These are phyloP conservation scores for Lactifluus rugatus DNA, from an alignment of 768 basidiomycete species.

Conservation along the genomic window DNA sequence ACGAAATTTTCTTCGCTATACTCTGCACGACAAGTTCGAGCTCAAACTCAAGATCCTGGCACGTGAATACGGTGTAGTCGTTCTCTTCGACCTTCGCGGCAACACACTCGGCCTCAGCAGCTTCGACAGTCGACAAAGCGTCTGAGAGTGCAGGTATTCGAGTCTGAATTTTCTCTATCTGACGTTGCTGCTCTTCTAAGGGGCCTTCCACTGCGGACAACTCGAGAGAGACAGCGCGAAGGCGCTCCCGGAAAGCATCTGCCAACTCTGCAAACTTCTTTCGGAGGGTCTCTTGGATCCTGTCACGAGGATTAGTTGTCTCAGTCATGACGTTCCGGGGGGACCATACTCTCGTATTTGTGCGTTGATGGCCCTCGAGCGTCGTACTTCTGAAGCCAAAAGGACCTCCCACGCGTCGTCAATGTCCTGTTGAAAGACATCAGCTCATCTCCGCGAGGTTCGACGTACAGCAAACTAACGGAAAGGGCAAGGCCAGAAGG, in stretches of 20 bases:
- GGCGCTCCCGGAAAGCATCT: conserved; percentile 60
- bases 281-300: conserved; percentile 74
- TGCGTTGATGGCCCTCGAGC: conserved; percentile 79
- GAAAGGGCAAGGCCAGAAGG: conserved; percentile 54
- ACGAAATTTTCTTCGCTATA: conserved; percentile 83
- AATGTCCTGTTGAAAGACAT: conserved; percentile 44
- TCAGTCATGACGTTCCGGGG: background rate
- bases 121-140: conserved; percentile 41
- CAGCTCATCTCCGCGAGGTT: background rate
- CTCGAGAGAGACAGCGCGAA: conserved; percentile 59
- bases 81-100: conserved; percentile 95
- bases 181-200: conserved; percentile 72
- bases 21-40: conserved; percentile 72
- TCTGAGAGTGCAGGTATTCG: conserved; percentile 59
- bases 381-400: conserved; percentile 59
- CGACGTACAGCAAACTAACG: conserved; percentile 27
- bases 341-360: conserved; percentile 71
- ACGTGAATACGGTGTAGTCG: conserved; percentile 86
- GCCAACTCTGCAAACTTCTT: conserved; percentile 70
- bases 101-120: conserved; percentile 65
- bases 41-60: conserved; percentile 85
- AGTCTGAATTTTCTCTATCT: conserved; percentile 53
- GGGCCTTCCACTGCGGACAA: conserved; percentile 69
- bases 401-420: conserved; percentile 70
- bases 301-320: conserved; percentile 24